Evolutionary conservation across 768 basidiomycete species (phyloP).

Genomic region (Auriculariales sp.): DNA sequence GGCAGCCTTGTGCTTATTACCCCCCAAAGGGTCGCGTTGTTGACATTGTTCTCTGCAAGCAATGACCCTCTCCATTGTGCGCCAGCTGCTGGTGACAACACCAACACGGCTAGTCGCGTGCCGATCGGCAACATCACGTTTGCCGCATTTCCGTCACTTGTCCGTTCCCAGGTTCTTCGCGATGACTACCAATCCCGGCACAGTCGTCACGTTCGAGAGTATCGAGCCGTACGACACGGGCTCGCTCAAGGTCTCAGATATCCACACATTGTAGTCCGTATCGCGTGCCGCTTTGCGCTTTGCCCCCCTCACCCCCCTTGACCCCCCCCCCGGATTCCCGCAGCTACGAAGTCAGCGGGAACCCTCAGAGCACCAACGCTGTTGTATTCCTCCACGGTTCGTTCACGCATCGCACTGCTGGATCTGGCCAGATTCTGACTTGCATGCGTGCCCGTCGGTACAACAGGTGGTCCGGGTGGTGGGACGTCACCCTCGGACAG

Average conservation of each 20-base stretch:
- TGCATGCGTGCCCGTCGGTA: slow-evolving; percentile 5
- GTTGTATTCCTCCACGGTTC: slow-evolving; percentile 72
- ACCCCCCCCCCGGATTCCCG: not conserved
- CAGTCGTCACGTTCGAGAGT: slow-evolving; percentile 47
- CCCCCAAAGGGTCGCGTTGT: too few relatives aligned
- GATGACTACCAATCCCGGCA: not conserved
- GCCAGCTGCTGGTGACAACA: too few relatives aligned
- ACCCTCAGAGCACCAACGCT: slow-evolving; percentile 22
- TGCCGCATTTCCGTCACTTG: too few relatives aligned
- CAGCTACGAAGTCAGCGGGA: slow-evolving; percentile 76
- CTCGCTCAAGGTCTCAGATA: slow-evolving; percentile 52
- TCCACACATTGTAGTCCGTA: slow-evolving; percentile 64
- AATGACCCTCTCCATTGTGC: too few relatives aligned
- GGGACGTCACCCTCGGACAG: slow-evolving; percentile 55
- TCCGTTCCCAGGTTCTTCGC: too few relatives aligned
- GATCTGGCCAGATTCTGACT: not conserved
- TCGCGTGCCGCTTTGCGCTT: slow-evolving; percentile 5
- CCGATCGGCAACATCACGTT: too few relatives aligned
- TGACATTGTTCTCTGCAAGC: too few relatives aligned
- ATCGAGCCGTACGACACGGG: slow-evolving; percentile 53
- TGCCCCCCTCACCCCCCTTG: not conserved
- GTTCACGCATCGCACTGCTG: slow-evolving; percentile 8
- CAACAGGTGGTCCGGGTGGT: slow-evolving; percentile 68
- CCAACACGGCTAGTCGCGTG: too few relatives aligned
- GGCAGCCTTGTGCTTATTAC: too few relatives aligned